Evolutionary conservation across 2,329 filamentous ascomycete species (phyloP).

Genomic region (Tolypocladium amazonense): DNA sequence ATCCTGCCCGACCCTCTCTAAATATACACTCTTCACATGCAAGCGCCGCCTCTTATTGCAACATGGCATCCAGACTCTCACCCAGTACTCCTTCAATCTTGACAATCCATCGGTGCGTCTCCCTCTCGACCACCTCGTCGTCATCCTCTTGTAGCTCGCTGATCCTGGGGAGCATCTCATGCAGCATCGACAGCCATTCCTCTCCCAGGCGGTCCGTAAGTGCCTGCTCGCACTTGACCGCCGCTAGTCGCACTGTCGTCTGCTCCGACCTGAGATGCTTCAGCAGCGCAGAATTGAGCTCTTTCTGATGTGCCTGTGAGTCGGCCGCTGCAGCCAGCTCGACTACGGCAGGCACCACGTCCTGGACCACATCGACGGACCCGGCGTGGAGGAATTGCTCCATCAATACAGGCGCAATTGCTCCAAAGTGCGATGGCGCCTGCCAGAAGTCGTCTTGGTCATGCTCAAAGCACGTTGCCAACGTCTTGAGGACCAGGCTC

Average conservation of each 20-base stretch:
- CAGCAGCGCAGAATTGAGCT: slow-evolving; percentile 70
- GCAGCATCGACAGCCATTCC: slow-evolving; percentile 83
- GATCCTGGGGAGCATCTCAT: slow-evolving; percentile 94
- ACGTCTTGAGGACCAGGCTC: slow-evolving; percentile 57
- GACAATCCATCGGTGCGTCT: slow-evolving; percentile 82
- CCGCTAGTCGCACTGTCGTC: slow-evolving; percentile 64
- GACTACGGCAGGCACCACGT: slow-evolving; percentile 64
- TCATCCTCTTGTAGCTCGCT: slow-evolving; percentile 95
- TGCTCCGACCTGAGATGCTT: slow-evolving; percentile 66
- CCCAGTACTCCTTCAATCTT: slow-evolving; percentile 83
- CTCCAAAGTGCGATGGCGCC: slow-evolving; percentile 73
- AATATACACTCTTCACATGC: background rate
- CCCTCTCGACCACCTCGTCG: slow-evolving; percentile 82
- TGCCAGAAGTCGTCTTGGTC: slow-evolving; percentile 97
- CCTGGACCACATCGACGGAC: slow-evolving; percentile 30
- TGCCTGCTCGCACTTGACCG: slow-evolving; percentile 69
- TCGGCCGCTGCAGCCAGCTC: slow-evolving; percentile 73
- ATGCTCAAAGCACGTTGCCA: slow-evolving; percentile 69
- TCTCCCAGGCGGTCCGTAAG: slow-evolving; percentile 76
- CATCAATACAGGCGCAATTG: slow-evolving; percentile 59
- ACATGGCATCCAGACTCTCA: slow-evolving; percentile 84
- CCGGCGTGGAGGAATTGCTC: slow-evolving; percentile 48
- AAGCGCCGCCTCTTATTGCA: slow-evolving; percentile 46
- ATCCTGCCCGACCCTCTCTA: background rate
- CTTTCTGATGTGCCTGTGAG: slow-evolving; percentile 82